These are phyloP conservation scores for Fragaria ananassa DNA, from an alignment of 306 rosid genomes.

Conservation along the genomic window DNA sequence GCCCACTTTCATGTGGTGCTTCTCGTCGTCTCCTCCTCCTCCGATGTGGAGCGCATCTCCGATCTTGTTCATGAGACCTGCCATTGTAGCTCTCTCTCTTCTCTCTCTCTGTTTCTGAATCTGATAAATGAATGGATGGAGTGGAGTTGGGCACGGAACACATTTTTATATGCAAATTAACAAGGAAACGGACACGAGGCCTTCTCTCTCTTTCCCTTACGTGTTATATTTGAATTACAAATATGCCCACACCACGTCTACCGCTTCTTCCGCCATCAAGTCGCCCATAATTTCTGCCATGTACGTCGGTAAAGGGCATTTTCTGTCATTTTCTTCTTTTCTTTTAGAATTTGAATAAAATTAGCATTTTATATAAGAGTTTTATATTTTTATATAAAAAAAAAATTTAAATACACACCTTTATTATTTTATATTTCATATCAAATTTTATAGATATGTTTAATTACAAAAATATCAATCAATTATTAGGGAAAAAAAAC, in stretches of 20 bases:
- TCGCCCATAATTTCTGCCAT: not conserved
- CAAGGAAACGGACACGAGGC: no score
- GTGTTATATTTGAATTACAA: not conserved
- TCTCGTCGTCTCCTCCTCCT: not conserved
- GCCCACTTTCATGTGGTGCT: not conserved
- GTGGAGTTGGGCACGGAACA: not conserved
- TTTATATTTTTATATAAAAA: no score
- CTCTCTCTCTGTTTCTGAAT: not conserved
- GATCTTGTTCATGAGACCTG: slow-evolving; percentile 21
- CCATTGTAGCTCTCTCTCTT: not conserved
- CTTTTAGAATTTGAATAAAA: no score
- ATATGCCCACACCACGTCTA: not conserved
- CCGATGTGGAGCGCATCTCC: slow-evolving; percentile 23
- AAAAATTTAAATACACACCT: no score
- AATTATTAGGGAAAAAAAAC: no score
- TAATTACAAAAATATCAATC: no score
- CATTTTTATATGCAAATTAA: not conserved
- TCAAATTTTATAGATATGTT: no score
- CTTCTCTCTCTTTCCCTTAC: no score
- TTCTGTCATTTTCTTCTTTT: no score
- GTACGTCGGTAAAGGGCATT: not conserved
- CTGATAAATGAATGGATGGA: not conserved
- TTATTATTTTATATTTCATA: no score
- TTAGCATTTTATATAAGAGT: no score
- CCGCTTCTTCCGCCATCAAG: not conserved